Evolutionary conservation across 2,329 filamentous ascomycete species (phyloP), one percentile per base, ranked within the genome.

Genomic region (Thielaviopsis punctulata): DNA sequence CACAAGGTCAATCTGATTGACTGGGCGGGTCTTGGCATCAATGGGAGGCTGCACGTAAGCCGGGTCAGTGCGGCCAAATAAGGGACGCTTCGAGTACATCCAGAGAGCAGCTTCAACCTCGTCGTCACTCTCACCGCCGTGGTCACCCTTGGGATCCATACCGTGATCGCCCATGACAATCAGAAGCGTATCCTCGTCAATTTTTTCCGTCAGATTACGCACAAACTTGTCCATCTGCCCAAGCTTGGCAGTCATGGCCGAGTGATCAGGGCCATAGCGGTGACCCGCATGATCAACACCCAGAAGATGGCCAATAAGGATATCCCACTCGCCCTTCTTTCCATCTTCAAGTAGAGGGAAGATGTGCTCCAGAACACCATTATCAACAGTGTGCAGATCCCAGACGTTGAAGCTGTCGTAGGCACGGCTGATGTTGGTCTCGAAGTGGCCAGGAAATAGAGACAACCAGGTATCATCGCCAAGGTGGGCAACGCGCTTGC

Each of bases 151-250:
- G 56, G 77, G 72, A 65, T 98, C 92, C 92, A 98, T 98, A 10
- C 92, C 92, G 62, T 98, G 92, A 63, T 98, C 92, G n/a, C 92
- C 92, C 87, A 98, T 94, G 13, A 98, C 85, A 19, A 98, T 80
- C 33, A 98, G 70, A 21, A 98, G 70, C 0, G 92, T 98, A 52
- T 86, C 71, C 51, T 95, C 84, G 59, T 95, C 90, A 18, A 98
- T 70, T 3, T 70, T 70, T 0, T 76, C 71, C 2, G 85, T 80
- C 51, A 96, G 72, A 23, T 82, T 73, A 44, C 80, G 76, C 54
- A 96, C 73, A 25, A 95, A 82, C 1, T 64, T 68, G 60, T 98
- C 80, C 90, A 98, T 98, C 67, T 98, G 87, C 57, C 79, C 77
- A 58, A 96, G 69, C 67, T 98, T 98, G 9, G 82, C 78, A 22